Percentiles rank a stretch among this genome's conserved stretches.
Evolutionary conservation across 176 grass and related monocot genomes (phyloP).

Genomic region (Paspalum vaginatum): DNA sequence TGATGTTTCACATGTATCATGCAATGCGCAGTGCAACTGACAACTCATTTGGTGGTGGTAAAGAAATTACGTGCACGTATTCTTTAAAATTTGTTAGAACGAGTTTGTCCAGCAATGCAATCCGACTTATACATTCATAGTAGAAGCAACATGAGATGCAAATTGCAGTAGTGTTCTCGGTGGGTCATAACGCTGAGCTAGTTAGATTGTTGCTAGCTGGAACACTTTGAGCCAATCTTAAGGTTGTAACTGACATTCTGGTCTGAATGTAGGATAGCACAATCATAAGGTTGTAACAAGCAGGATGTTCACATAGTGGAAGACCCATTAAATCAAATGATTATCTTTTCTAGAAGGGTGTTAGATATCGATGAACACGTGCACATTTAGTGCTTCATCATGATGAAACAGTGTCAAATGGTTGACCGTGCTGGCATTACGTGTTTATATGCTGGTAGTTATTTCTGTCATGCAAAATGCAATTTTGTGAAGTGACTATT

Average conservation of each 20-base stretch:
- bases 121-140: constrained; percentile 4
- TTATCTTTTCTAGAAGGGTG: constrained; percentile 22
- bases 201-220: constrained; percentile 12
- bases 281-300: constrained; percentile 1
- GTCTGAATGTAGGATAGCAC: constrained; percentile 15
- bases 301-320: constrained; percentile 26
- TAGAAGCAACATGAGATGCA: constrained; percentile 38
- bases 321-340: constrained; percentile 16
- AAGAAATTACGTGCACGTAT: constrained; percentile 15
- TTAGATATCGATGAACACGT: constrained; percentile 1
- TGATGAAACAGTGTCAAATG: not conserved
- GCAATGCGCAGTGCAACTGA: not conserved
- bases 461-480: not conserved
- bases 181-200: constrained; percentile 34
- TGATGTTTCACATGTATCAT: too few species aligned
- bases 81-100: not conserved
- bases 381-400: not conserved
- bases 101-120: constrained; percentile 23
- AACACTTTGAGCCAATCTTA: constrained; percentile 22
- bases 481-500: not conserved
- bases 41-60: not conserved
- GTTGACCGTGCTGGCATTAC: not conserved
- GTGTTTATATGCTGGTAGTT: not conserved
- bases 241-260: constrained; percentile 2
- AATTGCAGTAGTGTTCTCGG: constrained; percentile 20